phyloP scores from a whole-genome alignment of 1,284 basidiomycete species.

The Malassezia dermatis region DNA sequence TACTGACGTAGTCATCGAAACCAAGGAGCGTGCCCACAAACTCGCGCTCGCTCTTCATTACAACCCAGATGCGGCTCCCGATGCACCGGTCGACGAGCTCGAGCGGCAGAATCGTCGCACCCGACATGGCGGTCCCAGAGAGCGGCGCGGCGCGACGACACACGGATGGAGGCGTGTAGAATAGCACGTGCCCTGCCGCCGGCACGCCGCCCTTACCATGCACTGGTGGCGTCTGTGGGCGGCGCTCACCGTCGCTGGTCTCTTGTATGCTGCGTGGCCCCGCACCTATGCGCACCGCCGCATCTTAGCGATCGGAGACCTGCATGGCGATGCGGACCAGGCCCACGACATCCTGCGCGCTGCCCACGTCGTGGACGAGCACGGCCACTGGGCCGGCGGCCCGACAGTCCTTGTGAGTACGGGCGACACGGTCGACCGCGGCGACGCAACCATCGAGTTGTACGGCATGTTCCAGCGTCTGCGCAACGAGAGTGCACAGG shows the following conservation, averaged over 20 bases:
- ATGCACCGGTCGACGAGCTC: constrained; percentile 49
- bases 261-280: not conserved
- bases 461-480: constrained; percentile 34
- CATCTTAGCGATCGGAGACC: constrained; percentile 37
- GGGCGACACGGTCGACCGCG: constrained; percentile 45
- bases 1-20: constrained; percentile 98
- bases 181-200: not conserved
- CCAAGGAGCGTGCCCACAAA: constrained; percentile 81
- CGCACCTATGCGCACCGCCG: constrained; percentile 12
- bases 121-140: constrained; percentile 12
- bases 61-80: constrained; percentile 48
- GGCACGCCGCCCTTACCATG: not conserved
- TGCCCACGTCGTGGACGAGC: constrained; percentile 21
- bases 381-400: constrained; percentile 28
- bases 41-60: constrained; percentile 48
- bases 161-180: not conserved
- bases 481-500: constrained; percentile 20
- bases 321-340: constrained; percentile 42
- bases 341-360: constrained; percentile 37
- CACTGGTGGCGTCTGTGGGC: not conserved
- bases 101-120: constrained; percentile 38
- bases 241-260: not conserved
- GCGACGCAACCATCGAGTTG: constrained; percentile 42
- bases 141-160: not conserved
- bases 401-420: constrained; percentile 38